phyloP scores from a whole-genome alignment of 805 yeast species.

The Tanozyma kutaoensis region DNA sequence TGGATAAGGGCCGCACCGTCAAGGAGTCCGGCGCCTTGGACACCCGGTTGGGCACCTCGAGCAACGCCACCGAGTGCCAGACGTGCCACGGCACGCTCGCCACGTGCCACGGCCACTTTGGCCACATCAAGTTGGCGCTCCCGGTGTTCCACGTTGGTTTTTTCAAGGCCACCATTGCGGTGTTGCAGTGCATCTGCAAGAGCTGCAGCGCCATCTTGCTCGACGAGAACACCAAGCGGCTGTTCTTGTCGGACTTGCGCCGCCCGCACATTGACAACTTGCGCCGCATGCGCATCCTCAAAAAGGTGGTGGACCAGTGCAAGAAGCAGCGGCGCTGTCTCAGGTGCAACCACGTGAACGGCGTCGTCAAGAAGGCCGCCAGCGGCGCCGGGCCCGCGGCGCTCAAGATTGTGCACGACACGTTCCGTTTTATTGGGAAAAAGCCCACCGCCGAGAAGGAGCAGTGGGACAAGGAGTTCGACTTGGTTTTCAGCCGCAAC shows the following conservation, averaged over 20 bases:
- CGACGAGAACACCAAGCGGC: conserved; percentile 57
- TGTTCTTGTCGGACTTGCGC: conserved; percentile 65
- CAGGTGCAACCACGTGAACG: conserved; percentile 78
- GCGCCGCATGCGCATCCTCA: conserved; percentile 80
- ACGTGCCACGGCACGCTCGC: conserved; percentile 91
- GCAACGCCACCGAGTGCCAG: conserved; percentile 71
- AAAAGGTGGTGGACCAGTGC: conserved; percentile 79
- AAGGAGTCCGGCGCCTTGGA: conserved; percentile 82
- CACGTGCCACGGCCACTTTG: conserved; percentile 97
- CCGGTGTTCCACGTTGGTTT: conserved; percentile 98
- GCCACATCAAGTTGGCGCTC: conserved; percentile 81
- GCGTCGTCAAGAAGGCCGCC: conserved; percentile 94
- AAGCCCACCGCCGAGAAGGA: conserved; percentile 73
- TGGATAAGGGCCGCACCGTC: conserved; percentile 81
- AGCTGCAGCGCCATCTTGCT: conserved; percentile 69
- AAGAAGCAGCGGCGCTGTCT: conserved; percentile 89
- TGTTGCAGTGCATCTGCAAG: conserved; percentile 85
- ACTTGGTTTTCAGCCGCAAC: conserved; percentile 54
- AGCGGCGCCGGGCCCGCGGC: conserved; percentile 90
- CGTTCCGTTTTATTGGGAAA: conserved; percentile 92
- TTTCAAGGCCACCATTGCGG: conserved; percentile 80
- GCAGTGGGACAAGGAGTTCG: conserved; percentile 80
- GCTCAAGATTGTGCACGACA: conserved; percentile 87
- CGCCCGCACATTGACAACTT: conserved; percentile 83
- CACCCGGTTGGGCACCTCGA: conserved; percentile 85